phyloP scores from a whole-genome alignment of 345 rosid species.

The Aegle marmelos region DNA sequence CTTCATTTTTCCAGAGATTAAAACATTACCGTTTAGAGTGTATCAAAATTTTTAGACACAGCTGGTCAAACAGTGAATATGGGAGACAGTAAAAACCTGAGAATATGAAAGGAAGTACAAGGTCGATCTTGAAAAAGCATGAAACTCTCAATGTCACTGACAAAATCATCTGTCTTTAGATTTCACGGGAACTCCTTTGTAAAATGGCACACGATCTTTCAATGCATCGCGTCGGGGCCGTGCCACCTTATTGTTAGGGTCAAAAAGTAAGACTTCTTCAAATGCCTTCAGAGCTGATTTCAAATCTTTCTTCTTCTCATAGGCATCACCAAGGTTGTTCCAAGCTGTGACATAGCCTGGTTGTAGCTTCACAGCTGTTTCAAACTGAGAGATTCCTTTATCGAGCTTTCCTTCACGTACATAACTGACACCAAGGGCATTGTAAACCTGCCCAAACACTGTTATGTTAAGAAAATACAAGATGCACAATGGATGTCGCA shows the following conservation, averaged over 20 bases:
- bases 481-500: not conserved
- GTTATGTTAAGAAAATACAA: not conserved
- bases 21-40: not conserved
- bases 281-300: slow-evolving; percentile 84
- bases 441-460: slow-evolving; percentile 41
- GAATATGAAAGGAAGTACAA: not conserved
- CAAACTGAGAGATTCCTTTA: slow-evolving; percentile 80
- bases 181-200: slow-evolving; percentile 75
- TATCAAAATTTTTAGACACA: not conserved
- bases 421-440: slow-evolving; percentile 77
- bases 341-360: slow-evolving; percentile 97
- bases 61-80: not conserved
- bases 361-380: slow-evolving; percentile 81
- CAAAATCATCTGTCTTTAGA: slow-evolving; percentile 62
- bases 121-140: not conserved
- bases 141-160: too few relatives aligned
- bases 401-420: slow-evolving; percentile 75
- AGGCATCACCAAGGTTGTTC: slow-evolving; percentile 99
- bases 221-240: slow-evolving; percentile 75
- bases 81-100: not conserved
- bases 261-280: slow-evolving; percentile 85
- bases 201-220: slow-evolving; percentile 67
- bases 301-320: slow-evolving; percentile 80
- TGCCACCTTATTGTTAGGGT: slow-evolving; percentile 86
- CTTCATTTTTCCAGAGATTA: not conserved